phyloP scores from a whole-genome alignment of 495 filamentous ascomycete genomes.

The Bathelium albidoporum region DNA sequence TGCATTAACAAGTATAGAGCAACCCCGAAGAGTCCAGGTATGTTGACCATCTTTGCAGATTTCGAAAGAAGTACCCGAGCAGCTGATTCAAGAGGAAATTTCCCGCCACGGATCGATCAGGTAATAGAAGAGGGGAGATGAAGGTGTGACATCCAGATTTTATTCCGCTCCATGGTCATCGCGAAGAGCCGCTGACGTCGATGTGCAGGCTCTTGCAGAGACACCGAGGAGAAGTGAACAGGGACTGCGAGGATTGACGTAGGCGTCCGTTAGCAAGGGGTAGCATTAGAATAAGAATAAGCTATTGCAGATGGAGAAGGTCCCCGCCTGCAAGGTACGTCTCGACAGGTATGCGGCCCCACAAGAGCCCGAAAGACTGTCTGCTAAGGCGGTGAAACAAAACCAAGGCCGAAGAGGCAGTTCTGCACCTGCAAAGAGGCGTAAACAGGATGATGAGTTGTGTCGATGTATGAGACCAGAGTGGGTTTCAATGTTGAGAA shows the following conservation, averaged over 20 bases:
- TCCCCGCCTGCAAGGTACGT: background rate
- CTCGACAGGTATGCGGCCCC: background rate
- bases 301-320: background rate
- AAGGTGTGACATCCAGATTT: background rate
- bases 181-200: constrained; percentile 1
- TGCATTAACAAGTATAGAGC: background rate
- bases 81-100: background rate
- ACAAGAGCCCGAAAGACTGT: background rate
- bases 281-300: background rate
- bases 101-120: background rate
- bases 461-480: too few species aligned
- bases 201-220: background rate
- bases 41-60: background rate
- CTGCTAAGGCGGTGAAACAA: background rate
- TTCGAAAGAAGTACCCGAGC: too few species aligned
- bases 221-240: background rate
- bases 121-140: background rate
- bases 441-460: too few species aligned
- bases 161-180: background rate
- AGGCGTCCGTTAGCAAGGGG: background rate
- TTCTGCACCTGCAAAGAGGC: too few species aligned
- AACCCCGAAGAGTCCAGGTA: background rate
- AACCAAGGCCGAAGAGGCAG: too few species aligned
- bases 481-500: too few species aligned
- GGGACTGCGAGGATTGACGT: background rate